A percentile compares a stretch with the other conserved stretches of the same genome.
phyloP scores from a whole-genome alignment of 2,329 filamentous ascomycete genomes.

The Trichoderma hamatum region DNA sequence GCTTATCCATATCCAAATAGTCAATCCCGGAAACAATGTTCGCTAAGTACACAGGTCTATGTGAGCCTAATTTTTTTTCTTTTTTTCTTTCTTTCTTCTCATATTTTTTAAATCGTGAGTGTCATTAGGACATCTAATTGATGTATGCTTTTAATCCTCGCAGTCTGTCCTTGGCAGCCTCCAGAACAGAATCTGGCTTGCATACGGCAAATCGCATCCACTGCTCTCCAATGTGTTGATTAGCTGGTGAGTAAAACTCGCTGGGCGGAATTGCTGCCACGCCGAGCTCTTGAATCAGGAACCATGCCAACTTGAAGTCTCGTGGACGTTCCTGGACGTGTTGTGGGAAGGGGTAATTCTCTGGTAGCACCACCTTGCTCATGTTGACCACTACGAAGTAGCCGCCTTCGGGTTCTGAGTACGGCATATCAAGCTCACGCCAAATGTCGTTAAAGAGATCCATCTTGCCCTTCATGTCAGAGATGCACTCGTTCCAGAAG shows the following conservation, averaged over 20 bases:
- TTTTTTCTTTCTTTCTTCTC: neutral
- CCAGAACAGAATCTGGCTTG: slow-evolving; percentile 3
- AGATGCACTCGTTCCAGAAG: slow-evolving; percentile 11
- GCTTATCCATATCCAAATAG: neutral
- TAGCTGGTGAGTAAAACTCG: slow-evolving; percentile 5
- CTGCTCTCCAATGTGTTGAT: slow-evolving; percentile 15
- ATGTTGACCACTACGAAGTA: slow-evolving; percentile 14
- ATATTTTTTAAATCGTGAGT: no score
- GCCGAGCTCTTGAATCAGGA: slow-evolving; percentile 11
- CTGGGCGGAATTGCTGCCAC: slow-evolving; percentile 9
- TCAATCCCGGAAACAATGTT: neutral
- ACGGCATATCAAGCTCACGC: slow-evolving; percentile 11
- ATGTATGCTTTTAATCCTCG: slow-evolving; percentile 11
- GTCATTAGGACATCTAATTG: neutral
- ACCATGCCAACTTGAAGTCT: slow-evolving; percentile 17
- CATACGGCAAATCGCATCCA: slow-evolving; percentile 20
- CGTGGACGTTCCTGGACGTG: neutral
- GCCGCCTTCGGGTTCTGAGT: slow-evolving; percentile 10
- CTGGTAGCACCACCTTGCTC: slow-evolving; percentile 10
- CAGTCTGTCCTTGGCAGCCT: slow-evolving; percentile 14
- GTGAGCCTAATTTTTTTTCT: neutral
- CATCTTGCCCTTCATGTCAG: slow-evolving; percentile 17
- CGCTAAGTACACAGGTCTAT: neutral
- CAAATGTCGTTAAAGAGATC: slow-evolving; percentile 12
- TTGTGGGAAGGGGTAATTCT: neutral